Base-by-base conservation (phyloP, 345 rosid genomes). In the Ceriops decandra region DNA sequence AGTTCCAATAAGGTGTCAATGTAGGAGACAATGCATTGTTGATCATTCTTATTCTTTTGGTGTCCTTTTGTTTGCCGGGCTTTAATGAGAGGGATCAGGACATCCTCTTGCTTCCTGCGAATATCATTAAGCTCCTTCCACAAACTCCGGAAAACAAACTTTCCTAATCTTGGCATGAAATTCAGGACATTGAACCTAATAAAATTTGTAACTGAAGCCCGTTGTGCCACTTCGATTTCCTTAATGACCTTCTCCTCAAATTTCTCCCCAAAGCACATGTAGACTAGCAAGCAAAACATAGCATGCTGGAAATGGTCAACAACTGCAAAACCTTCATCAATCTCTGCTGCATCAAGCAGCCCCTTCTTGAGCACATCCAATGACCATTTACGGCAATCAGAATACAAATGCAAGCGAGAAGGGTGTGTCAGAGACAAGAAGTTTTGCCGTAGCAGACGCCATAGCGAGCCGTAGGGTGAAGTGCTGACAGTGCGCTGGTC, bases 211-310 rank as follows among this genome's bases (percentile, higher is more conserved):
- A 65, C 17, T 2, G 69, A 38, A 46, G 75, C 65, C 24, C 75
- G 63, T 1, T 64, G 70, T 21, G 31, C 58, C 15, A 33, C 19
- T 33, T 58, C 64, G 19, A 64, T 64, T 46, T 57, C 58, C 22
- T 22, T 6, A 2, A 72, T 47, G 22, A 57, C 31, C 7, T 17
- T 46, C 27, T 57, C 65, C 5, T 72, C 70, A 17, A 47, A n/a
- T 32, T 72, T 57, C 68, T 71, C 63, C 7, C 74, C 74, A 6
- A 71, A 49, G 64, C 69, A 65, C 64, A 72, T 57, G 42, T 64
- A 71, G 3, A 47, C 6, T 20, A 64, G 63, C 33, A 72, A 49
- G 59, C 57, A 56, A 26, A 57, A 64, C 47, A 65, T 30, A 11
- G 64, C 57, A 58, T 30, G 59, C 19, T 72, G 62, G 21, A 72